phyloP scores from a whole-genome alignment of 108 stramenopile genomes.

The Skeletonema potamos region DNA sequence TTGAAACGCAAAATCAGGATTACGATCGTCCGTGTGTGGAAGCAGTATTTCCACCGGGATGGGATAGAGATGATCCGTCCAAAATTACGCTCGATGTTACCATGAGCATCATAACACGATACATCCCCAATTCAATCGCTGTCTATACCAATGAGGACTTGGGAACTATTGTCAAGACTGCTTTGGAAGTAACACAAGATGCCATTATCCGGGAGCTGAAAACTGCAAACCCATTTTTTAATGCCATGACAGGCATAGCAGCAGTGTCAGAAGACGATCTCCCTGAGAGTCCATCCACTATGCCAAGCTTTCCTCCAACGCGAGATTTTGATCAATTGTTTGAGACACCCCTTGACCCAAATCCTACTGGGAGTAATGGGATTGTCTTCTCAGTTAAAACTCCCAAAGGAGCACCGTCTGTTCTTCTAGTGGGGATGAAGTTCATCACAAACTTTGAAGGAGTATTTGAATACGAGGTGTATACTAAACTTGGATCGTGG shows the following conservation, averaged over 20 bases:
- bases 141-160: neutral
- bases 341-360: constrained; percentile 4
- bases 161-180: neutral
- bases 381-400: constrained; percentile 19
- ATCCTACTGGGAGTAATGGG: constrained; percentile 17
- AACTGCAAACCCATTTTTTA: neutral
- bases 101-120: neutral
- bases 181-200: neutral
- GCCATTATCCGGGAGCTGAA: neutral
- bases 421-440: constrained; percentile 2
- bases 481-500: constrained; percentile 4
- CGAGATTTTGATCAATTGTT: constrained; percentile 2
- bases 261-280: constrained; percentile 3
- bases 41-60: neutral
- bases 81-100: constrained; percentile 12
- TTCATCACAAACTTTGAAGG: constrained; percentile 7
- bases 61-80: neutral
- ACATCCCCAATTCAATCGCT: constrained; percentile 6
- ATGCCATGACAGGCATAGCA: neutral
- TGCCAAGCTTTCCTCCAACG: constrained; percentile 14
- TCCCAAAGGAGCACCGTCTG: neutral
- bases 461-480: constrained; percentile 15
- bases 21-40: constrained; percentile 24
- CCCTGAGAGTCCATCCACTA: constrained; percentile 3
- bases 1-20: neutral